A percentile compares a stretch with the other conserved stretches of the same genome.
Evolutionary conservation across 2,329 filamentous ascomycete genomes (phyloP).

Genomic region (Endoconidiophora laricicola): DNA sequence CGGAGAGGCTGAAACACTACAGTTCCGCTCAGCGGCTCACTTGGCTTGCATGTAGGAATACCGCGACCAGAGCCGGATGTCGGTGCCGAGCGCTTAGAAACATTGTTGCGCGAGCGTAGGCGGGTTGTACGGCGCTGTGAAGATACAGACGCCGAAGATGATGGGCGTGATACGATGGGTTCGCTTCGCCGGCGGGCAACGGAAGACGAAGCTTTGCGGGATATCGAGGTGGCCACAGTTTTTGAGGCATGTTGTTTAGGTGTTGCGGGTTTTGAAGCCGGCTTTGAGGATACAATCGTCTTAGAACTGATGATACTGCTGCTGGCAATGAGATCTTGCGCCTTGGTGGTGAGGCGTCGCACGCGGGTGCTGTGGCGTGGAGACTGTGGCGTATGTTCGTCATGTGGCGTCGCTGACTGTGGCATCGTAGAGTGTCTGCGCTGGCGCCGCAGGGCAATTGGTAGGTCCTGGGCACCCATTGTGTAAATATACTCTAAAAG

Average conservation of each 20-base stretch:
- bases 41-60: not conserved
- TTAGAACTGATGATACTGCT: too few species aligned
- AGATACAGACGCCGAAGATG: too few species aligned
- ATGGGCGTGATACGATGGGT: not conserved
- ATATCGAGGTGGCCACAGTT: not conserved
- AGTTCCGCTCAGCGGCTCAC: conserved; percentile 18
- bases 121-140: not conserved
- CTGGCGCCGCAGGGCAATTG: conserved; percentile 7
- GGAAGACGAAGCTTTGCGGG: not conserved
- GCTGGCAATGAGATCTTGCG: not conserved
- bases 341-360: conserved; percentile 7
- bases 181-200: conserved; percentile 4
- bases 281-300: too few species aligned
- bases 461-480: conserved; percentile 8
- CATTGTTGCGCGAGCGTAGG: conserved; percentile 8
- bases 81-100: not conserved
- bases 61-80: conserved; percentile 4
- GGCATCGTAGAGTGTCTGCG: conserved; percentile 5
- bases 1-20: conserved; percentile 31
- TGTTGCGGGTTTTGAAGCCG: not conserved
- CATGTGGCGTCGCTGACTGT: not conserved
- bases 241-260: not conserved
- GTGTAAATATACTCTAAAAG: not conserved
- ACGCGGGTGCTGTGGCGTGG: conserved; percentile 10
- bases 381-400: not conserved